phyloP scores from a whole-genome alignment of 2,329 filamentous ascomycete genomes.

The Ophiostoma tasmaniense region DNA sequence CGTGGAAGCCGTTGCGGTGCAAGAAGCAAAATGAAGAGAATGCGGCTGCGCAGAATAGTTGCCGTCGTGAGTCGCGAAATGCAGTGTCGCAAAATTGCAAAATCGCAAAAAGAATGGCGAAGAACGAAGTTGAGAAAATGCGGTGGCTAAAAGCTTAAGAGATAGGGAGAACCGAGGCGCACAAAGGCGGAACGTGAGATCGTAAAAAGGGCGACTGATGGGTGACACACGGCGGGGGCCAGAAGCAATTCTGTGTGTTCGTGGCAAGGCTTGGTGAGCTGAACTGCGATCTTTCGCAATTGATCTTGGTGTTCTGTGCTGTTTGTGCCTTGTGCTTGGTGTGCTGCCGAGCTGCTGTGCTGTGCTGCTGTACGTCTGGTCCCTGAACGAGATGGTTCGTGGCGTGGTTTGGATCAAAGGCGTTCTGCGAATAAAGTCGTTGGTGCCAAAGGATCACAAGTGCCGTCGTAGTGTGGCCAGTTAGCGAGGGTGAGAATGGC shows the following conservation, averaged over 20 bases:
- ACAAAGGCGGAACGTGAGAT: background rate
- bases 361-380: background rate
- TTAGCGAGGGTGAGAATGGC: background rate
- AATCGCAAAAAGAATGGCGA: background rate
- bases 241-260: background rate
- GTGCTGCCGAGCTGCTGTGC: background rate
- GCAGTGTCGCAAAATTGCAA: background rate
- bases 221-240: background rate
- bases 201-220: background rate
- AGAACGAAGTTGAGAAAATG: background rate
- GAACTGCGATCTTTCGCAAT: background rate
- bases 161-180: background rate
- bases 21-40: background rate
- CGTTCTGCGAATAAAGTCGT: background rate
- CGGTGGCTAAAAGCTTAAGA: background rate
- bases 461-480: background rate
- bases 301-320: background rate
- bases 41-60: background rate
- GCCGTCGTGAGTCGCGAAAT: background rate
- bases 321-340: background rate
- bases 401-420: background rate
- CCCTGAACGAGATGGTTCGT: background rate
- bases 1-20: background rate
- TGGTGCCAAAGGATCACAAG: background rate
- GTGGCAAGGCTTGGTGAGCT: background rate